Percentiles rank a stretch among this genome's conserved stretches.
phyloP scores from a whole-genome alignment of 2,329 filamentous ascomycete genomes.

The Tolypocladium ovalisporum region DNA sequence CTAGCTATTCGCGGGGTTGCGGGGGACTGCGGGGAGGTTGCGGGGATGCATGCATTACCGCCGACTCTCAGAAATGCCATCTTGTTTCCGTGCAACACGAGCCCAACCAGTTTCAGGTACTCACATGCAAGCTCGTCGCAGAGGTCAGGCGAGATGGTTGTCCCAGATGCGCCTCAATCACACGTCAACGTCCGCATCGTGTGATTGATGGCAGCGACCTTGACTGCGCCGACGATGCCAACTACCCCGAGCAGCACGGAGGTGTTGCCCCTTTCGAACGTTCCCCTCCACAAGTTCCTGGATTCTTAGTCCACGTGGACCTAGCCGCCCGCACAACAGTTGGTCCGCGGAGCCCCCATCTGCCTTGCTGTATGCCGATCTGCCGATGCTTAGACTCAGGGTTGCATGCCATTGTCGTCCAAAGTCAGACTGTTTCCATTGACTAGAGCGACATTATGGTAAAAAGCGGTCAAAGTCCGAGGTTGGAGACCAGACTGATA shows the following conservation, averaged over 20 bases:
- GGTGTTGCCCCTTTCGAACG: background rate
- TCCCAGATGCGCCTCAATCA: background rate
- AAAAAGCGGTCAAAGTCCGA: background rate
- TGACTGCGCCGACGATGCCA: background rate
- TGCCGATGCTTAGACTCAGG: background rate
- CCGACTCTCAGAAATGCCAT: background rate
- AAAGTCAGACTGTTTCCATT: no score
- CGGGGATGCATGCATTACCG: background rate
- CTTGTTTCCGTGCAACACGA: background rate
- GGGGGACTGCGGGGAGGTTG: background rate
- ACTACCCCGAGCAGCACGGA: background rate
- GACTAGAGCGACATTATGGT: no score
- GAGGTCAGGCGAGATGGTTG: background rate
- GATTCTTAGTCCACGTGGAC: background rate
- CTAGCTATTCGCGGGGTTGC: background rate
- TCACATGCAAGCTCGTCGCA: background rate
- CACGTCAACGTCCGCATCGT: background rate
- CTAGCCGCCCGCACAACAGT: background rate
- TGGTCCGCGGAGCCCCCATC: background rate
- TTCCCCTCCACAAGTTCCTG: background rate
- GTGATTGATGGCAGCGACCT: background rate
- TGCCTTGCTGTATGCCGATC: background rate
- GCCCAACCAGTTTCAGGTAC: background rate
- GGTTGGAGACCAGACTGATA: background rate
- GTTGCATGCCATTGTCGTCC: no score